These are phyloP conservation scores for Neostapfia colusana DNA, from an alignment of 176 grass and related monocot genomes.

Conservation along the genomic window DNA sequence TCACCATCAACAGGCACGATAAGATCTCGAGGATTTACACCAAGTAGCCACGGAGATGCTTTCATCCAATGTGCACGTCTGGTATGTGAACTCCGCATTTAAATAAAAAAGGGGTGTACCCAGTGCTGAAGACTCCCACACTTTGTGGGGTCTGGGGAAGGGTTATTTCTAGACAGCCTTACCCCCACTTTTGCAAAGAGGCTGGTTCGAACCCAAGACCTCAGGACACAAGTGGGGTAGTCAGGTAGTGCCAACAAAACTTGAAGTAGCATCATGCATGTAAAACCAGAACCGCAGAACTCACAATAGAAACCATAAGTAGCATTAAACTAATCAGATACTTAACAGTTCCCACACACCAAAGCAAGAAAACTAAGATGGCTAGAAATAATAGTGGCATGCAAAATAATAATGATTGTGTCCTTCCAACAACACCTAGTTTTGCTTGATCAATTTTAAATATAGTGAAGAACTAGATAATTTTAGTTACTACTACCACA, in stretches of 20 bases:
- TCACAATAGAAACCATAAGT: background rate
- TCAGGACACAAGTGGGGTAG: too few species aligned
- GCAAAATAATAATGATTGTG: background rate
- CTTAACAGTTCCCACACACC: constrained; percentile 9
- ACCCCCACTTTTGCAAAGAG: too few species aligned
- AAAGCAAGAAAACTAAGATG: constrained; percentile 15
- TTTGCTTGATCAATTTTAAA: background rate
- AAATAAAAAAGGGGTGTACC: too few species aligned
- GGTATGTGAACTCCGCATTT: constrained; percentile 30
- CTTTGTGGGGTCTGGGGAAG: too few species aligned
- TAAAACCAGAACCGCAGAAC: constrained; percentile 8
- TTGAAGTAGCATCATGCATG: constrained; percentile 5
- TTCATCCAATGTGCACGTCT: constrained; percentile 81
- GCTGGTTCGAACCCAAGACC: too few species aligned
- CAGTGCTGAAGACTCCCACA: too few species aligned
- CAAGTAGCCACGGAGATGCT: constrained; percentile 84
- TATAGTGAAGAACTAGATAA: background rate
- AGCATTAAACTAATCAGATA: background rate
- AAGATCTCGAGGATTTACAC: constrained; percentile 84
- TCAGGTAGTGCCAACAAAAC: constrained; percentile 39
- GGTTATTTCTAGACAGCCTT: too few species aligned
- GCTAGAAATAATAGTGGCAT: background rate
- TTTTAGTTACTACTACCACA: constrained; percentile 20
- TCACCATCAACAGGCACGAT: constrained; percentile 91
- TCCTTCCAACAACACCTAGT: constrained; percentile 3